These are phyloP conservation scores for Beauveria caledonica DNA, from an alignment of 2,329 filamentous ascomycete genomes.

Conservation along the genomic window DNA sequence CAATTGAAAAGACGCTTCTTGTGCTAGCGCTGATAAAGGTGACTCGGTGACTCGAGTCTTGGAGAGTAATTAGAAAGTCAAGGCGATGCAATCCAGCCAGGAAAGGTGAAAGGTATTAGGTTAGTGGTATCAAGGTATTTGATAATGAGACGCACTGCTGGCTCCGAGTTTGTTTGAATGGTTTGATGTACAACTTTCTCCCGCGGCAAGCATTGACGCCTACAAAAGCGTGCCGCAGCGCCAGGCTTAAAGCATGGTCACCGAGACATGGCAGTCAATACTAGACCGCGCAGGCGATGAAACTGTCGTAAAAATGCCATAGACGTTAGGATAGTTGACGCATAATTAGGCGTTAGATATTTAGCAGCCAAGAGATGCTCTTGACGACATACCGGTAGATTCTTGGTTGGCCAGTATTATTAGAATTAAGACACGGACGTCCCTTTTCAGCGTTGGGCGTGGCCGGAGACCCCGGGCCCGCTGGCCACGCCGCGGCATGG, in stretches of 20 bases:
- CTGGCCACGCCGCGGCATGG: not conserved
- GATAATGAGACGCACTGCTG: too few relatives aligned
- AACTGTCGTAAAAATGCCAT: not conserved
- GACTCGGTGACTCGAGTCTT: too few relatives aligned
- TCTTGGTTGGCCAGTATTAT: not conserved
- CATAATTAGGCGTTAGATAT: too few relatives aligned
- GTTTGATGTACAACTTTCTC: not conserved
- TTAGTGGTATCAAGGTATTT: too few relatives aligned
- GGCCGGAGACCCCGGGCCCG: conserved; percentile 8
- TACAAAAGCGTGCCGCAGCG: not conserved
- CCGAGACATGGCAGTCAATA: not conserved
- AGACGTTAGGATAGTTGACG: not conserved
- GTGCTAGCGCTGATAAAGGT: too few relatives aligned
- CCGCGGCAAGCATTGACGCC: not conserved
- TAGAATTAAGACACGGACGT: not conserved
- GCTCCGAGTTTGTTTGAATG: not conserved
- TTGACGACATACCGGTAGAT: too few relatives aligned
- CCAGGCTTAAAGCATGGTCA: not conserved
- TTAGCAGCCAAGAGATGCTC: too few relatives aligned
- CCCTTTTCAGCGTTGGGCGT: not conserved
- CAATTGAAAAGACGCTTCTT: not conserved
- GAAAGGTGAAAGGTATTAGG: not conserved
- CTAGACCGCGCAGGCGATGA: not conserved
- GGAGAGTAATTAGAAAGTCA: too few relatives aligned
- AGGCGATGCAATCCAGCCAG: not conserved